phyloP scores from a whole-genome alignment of 192 early-diverging fungal species.

The Gryganskiella cystojenkinii region DNA sequence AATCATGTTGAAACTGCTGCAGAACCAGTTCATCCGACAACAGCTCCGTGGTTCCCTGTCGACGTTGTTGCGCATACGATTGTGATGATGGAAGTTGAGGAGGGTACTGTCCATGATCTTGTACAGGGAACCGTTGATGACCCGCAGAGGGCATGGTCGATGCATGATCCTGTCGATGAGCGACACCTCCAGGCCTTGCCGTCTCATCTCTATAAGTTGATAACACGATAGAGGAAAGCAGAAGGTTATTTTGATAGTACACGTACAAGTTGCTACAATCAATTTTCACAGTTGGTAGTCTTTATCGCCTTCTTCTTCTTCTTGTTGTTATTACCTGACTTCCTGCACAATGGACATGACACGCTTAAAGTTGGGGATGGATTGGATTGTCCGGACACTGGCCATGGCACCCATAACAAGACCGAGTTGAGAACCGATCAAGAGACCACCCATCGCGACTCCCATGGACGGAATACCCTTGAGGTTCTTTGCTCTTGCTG shows the following conservation, averaged over 20 bases:
- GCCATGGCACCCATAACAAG: constrained; percentile 37
- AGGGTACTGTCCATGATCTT: constrained; percentile 1
- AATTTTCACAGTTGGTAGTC: no score
- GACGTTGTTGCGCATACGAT: background rate
- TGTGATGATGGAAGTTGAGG: background rate
- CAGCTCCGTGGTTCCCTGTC: constrained; percentile 13
- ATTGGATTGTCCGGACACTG: constrained; percentile 43
- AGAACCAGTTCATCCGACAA: constrained; percentile 26
- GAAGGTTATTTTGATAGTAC: no score
- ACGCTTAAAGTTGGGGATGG: constrained; percentile 44
- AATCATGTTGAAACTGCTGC: constrained; percentile 15
- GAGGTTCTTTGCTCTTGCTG: constrained; percentile 39
- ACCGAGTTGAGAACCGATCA: constrained; percentile 38
- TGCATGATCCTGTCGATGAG: constrained; percentile 21
- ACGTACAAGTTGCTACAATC: no score
- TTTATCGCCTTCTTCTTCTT: background rate
- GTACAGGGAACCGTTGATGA: constrained; percentile 18
- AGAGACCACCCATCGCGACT: constrained; percentile 21
- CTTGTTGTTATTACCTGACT: constrained; percentile 23
- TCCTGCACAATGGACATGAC: constrained; percentile 42
- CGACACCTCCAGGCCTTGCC: background rate
- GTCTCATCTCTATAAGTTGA: constrained; percentile 19
- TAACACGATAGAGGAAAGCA: background rate
- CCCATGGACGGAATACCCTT: constrained; percentile 22
- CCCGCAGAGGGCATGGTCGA: constrained; percentile 28